Percentiles rank a stretch among this genome's conserved stretches.
phyloP scores from a whole-genome alignment of 176 grass and related monocot species.

The Eragrostis curvula region DNA sequence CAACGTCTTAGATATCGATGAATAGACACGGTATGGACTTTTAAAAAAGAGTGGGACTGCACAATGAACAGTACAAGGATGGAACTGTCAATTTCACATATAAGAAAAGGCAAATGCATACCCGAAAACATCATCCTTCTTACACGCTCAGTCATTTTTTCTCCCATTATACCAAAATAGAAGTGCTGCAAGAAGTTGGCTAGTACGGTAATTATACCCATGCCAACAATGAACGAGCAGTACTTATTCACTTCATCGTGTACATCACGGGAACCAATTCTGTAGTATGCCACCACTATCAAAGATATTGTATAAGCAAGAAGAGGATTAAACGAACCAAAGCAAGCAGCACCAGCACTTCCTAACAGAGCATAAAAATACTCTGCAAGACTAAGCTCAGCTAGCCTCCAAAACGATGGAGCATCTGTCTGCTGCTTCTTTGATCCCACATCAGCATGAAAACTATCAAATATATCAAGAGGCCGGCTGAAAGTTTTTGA shows the following conservation, averaged over 20 bases:
- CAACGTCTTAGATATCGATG: background rate
- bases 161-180: slow-evolving; percentile 99
- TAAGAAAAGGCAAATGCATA: slow-evolving; percentile 37
- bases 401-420: slow-evolving; percentile 94
- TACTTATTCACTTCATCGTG: slow-evolving; percentile 82
- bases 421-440: slow-evolving; percentile 50
- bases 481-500: slow-evolving; percentile 96
- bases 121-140: slow-evolving; percentile 99
- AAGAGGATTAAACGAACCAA: slow-evolving; percentile 98
- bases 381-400: slow-evolving; percentile 86
- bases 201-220: slow-evolving; percentile 91
- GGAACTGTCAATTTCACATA: background rate
- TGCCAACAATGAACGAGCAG: slow-evolving; percentile 80
- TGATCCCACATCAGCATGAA: slow-evolving; percentile 55
- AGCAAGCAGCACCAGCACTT: slow-evolving; percentile 88
- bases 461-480: slow-evolving; percentile 71
- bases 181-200: slow-evolving; percentile 99
- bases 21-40: slow-evolving; percentile 9
- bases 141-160: slow-evolving; percentile 98
- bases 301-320: slow-evolving; percentile 97
- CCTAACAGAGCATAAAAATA: slow-evolving; percentile 96
- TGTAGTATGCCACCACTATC: slow-evolving; percentile 89
- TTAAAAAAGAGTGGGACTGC: background rate
- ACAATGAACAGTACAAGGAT: background rate
- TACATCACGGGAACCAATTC: slow-evolving; percentile 73